These are phyloP conservation scores for Termitomyces sp. DNA, from an alignment of 768 basidiomycete genomes.

Conservation along the genomic window DNA sequence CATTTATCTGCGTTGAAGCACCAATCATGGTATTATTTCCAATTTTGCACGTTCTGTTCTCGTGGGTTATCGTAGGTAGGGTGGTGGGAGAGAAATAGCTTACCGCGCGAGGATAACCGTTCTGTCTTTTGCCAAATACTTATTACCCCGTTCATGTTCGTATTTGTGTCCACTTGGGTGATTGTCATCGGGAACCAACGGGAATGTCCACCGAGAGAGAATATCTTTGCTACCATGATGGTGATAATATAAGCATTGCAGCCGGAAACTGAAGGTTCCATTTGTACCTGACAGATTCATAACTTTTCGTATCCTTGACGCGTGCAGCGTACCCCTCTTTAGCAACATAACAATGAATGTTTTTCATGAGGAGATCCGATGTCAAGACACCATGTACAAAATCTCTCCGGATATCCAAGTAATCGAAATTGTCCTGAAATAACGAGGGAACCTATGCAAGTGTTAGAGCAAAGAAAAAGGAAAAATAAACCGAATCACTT, in stretches of 20 bases:
- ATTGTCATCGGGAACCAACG: slow-evolving; percentile 92
- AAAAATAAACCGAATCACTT: slow-evolving; percentile 42
- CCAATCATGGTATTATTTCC: slow-evolving; percentile 84
- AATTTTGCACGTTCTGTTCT: slow-evolving; percentile 68
- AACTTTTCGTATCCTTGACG: slow-evolving; percentile 89
- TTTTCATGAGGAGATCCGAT: slow-evolving; percentile 92
- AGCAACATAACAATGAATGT: slow-evolving; percentile 85
- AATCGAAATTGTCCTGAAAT: slow-evolving; percentile 99
- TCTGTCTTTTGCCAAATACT: slow-evolving; percentile 79
- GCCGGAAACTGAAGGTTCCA: not conserved
- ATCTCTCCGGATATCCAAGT: slow-evolving; percentile 84
- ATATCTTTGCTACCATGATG: slow-evolving; percentile 75
- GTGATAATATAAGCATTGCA: not conserved
- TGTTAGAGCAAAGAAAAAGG: not conserved
- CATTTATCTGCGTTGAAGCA: slow-evolving; percentile 60
- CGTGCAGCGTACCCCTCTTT: slow-evolving; percentile 90
- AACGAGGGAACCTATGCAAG: slow-evolving; percentile 76
- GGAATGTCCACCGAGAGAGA: slow-evolving; percentile 90
- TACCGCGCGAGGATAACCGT: slow-evolving; percentile 83
- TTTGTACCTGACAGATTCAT: slow-evolving; percentile 77
- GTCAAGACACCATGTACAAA: slow-evolving; percentile 94
- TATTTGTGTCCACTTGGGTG: slow-evolving; percentile 79
- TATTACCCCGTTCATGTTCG: slow-evolving; percentile 83
- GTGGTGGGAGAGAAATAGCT: slow-evolving; percentile 13
- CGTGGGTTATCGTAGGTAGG: not conserved